These are phyloP conservation scores for Neurospora africana DNA, from an alignment of 495 filamentous ascomycete genomes.

Conservation along the genomic window DNA sequence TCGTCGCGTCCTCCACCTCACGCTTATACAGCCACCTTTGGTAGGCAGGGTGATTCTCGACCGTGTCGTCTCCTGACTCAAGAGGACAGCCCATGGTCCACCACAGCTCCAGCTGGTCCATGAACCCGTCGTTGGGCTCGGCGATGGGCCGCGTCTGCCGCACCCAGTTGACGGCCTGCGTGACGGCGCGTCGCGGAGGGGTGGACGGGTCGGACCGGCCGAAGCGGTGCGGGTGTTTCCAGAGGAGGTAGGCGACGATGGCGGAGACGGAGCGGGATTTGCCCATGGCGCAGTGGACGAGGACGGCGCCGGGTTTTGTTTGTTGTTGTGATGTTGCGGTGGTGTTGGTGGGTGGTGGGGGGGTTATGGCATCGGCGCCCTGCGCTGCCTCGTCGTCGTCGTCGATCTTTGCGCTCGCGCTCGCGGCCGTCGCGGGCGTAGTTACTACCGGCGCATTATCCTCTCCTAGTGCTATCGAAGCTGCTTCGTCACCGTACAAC, in stretches of 20 bases:
- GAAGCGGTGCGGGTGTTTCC: conserved; percentile 42
- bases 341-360: neutral
- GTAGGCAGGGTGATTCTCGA: conserved; percentile 60
- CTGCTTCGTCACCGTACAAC: conserved; percentile 33
- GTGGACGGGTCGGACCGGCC: conserved; percentile 17
- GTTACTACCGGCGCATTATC: neutral
- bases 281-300: conserved; percentile 76
- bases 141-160: conserved; percentile 57
- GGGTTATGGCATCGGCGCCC: neutral
- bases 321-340: neutral
- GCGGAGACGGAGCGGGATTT: conserved; percentile 84
- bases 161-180: conserved; percentile 40
- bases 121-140: conserved; percentile 84
- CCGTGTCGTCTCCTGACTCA: conserved; percentile 19
- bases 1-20: conserved; percentile 63
- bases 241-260: conserved; percentile 76
- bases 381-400: neutral
- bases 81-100: conserved; percentile 67
- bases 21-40: conserved; percentile 80
- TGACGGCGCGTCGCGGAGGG: conserved; percentile 19
- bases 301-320: conserved; percentile 23
- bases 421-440: neutral
- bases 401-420: neutral
- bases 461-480: neutral
- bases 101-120: conserved; percentile 78